Percentiles rank a stretch among this genome's conserved stretches.
phyloP scores from a whole-genome alignment of 441 rosid species.

The Erodium moschatum region DNA sequence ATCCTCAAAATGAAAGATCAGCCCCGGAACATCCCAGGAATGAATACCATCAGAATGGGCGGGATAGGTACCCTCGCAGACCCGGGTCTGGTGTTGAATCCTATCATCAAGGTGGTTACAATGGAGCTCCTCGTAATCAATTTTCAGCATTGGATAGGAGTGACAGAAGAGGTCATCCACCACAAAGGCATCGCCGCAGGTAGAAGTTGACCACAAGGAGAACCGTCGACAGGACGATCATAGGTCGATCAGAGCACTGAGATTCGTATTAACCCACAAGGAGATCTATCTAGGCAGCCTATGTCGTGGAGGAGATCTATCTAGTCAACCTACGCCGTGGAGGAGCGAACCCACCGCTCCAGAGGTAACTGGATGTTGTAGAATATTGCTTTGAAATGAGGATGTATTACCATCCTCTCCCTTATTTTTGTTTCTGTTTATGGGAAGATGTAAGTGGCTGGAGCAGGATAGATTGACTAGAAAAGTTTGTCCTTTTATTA shows the following conservation, averaged over 20 bases:
- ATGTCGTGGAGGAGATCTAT: background rate
- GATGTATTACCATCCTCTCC: no score
- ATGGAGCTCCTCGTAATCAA: slow-evolving; percentile 15
- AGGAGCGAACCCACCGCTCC: no score
- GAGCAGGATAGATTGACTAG: no score
- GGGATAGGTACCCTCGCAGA: background rate
- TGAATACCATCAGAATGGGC: background rate
- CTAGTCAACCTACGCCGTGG: no score
- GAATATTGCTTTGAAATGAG: background rate
- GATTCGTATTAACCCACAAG: background rate
- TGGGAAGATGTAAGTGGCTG: background rate
- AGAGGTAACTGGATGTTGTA: background rate
- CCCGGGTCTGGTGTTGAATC: no score
- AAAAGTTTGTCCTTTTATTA: no score
- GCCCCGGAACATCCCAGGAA: background rate
- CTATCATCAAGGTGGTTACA: no score
- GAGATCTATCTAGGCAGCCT: background rate
- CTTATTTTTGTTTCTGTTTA: no score
- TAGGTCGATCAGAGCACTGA: background rate
- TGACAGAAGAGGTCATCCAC: slow-evolving; percentile 10
- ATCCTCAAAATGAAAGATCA: background rate
- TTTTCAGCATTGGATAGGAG: slow-evolving; percentile 31
- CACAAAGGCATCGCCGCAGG: slow-evolving; percentile 21
- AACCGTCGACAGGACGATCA: no score
- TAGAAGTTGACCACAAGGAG: background rate